Evolutionary conservation across 345 rosid genomes (phyloP).

Genomic region (Erysimum cheiranthoides): DNA sequence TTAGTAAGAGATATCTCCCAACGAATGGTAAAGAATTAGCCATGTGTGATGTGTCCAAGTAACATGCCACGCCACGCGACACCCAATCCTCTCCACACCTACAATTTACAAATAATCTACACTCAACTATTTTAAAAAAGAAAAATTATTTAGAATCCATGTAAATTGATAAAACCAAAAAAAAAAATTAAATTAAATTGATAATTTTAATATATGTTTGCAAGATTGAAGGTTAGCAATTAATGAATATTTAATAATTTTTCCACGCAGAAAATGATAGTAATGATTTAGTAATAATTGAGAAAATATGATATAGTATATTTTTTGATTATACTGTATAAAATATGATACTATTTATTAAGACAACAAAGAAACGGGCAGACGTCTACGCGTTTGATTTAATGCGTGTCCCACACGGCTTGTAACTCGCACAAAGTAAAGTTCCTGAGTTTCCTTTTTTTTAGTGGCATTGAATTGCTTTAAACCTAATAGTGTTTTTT

Average conservation of each 20-base stretch:
- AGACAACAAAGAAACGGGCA: not conserved
- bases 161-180: not conserved
- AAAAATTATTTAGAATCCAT: not conserved
- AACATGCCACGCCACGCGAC: not conserved
- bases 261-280: not conserved
- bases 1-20: not conserved
- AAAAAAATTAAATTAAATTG: no score
- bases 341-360: no score
- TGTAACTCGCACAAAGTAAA: not conserved
- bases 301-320: not conserved
- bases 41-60: not conserved
- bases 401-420: slow-evolving; percentile 7
- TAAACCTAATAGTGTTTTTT: not conserved
- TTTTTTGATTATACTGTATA: no score
- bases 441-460: not conserved
- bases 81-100: not conserved
- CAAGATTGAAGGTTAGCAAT: not conserved
- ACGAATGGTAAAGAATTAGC: not conserved
- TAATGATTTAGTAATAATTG: not conserved
- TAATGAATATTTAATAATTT: not conserved
- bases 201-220: no score
- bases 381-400: slow-evolving; percentile 8
- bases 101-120: not conserved
- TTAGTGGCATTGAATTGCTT: not conserved
- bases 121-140: not conserved